Evolutionary conservation across 352 stramenopile genomes (phyloP), one percentile per base, ranked within the genome.

Genomic region (Globisporangium middletonii): DNA sequence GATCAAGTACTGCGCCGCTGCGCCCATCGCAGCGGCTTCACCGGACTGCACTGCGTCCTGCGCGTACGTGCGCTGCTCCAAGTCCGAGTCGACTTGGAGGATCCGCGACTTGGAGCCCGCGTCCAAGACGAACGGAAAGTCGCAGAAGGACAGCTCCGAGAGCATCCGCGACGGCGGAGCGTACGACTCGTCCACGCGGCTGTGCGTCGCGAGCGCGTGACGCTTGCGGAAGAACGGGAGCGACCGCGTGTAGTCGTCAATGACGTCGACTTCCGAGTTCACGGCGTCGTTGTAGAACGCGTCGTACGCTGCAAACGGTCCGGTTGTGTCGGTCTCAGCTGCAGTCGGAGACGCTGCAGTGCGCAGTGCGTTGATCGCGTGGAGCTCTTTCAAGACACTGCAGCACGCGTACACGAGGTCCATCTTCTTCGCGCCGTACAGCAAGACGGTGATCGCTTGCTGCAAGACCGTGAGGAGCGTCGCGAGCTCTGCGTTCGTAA

Each of bases 201-300:
- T 68, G 3, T 54, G 63, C 2, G 38, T 18, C 12, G 46, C 50
- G 18, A 67, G 53, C 43, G 69, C 63, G 19, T 64, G 68, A 3
- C 72, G 68, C 49, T 88, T 92, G 57, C 88, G 88, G 50, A 79
- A 64, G 50, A 88, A 87, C 60, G 85, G 86, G 23, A 88, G 68
- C 9, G 79, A 92, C 12, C 77, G 78, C 19, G 72, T 64, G 53
- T 92, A 92, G 63, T 92, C 83, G 50, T 87, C 67, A 12, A 90
- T 72, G 38, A 92, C 73, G 54, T 92, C 82, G n/a, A 90, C 73
- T 63, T 92, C 83, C 6, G 73, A 85, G 60, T 92, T 92, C 12
- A 90, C 78, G 0, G 83, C 83, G 38, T 92, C 83, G 55, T 92
- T 92, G 57, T 92, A 92, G 56, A 92, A 90, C 48, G 86, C 79